Evolutionary conservation across 345 rosid species (phyloP), one percentile per base, ranked within the genome.

Genomic region (Citrus cavaleriei): DNA sequence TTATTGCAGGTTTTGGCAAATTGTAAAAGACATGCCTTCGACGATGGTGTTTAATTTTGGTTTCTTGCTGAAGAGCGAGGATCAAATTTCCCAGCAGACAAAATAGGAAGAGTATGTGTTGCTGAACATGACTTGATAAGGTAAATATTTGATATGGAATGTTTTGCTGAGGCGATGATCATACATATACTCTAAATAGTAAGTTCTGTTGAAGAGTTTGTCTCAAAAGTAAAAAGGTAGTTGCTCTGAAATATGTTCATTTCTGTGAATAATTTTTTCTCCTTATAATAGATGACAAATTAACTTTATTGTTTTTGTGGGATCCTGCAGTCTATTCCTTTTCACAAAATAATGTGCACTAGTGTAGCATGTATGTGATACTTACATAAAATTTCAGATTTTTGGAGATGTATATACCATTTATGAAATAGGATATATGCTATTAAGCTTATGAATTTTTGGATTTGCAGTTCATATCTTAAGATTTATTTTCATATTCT

Each of bases 71-170:
- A 72, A 62, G 80, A 79, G 61, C 61, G 66, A 74, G 40, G 32
- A 60, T 40, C 30, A 16, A 30, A 60, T 64, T 34, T 75, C 64
- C 61, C 46, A 73, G 28, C 49, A 25, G 58, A 65, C 62, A 40
- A 63, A 69, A 78, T 73, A 70, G 80, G 49, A 22, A 24, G 22
- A 46, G 51, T 46, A 42, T 42, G 18, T 46, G 51, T 13, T 13
- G 51, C 51, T 13, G 51, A 46, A 46, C 51, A 46, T 46, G 71
- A 27, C 49, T 12, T 63, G 80, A 42, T 27, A 78, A 85, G 84
- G 88, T 82, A 85, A 85, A 82, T 80, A 77, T 76, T 67, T 75
- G 58, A 55, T n/a, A 27, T 66, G 64, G 75, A 67, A 62, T 74
- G 49, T 46, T 72, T 38, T 51, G 77, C 38, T 63, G 38, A 63